Evolutionary conservation across 78 protist species (phyloP).

Genomic region (Trichosphaerium sp.): DNA sequence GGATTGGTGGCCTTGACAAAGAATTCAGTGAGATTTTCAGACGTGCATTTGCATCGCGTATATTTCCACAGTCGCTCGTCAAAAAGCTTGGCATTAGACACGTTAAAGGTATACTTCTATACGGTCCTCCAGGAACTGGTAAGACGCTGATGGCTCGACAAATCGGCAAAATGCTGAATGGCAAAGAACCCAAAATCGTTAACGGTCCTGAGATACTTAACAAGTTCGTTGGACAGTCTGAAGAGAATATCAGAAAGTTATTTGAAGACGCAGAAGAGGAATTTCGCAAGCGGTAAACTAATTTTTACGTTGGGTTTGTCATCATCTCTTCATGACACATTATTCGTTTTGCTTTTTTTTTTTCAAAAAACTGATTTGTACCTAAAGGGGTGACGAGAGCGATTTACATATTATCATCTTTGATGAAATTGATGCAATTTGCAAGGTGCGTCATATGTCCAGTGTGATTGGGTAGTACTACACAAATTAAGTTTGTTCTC

Average conservation of each 20-base stretch:
- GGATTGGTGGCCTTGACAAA: slow-evolving; percentile 91
- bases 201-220: slow-evolving; percentile 72
- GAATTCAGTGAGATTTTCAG: slow-evolving; percentile 90
- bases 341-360: background rate
- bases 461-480: too few species aligned
- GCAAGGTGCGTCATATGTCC: slow-evolving; percentile 77
- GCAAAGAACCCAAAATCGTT: slow-evolving; percentile 84
- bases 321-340: background rate
- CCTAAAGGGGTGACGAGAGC: slow-evolving; percentile 74
- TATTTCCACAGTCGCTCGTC: slow-evolving; percentile 79
- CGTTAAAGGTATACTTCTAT: slow-evolving; percentile 87
- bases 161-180: slow-evolving; percentile 96
- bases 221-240: slow-evolving; percentile 94
- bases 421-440: slow-evolving; percentile 97
- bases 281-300: too few species aligned
- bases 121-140: slow-evolving; percentile 99
- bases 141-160: slow-evolving; percentile 98
- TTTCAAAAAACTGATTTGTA: slow-evolving; percentile 50
- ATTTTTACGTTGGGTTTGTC: background rate
- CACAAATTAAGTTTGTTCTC: background rate
- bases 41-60: slow-evolving; percentile 95
- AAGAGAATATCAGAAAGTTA: slow-evolving; percentile 90
- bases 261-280: slow-evolving; percentile 82
- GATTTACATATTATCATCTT: slow-evolving; percentile 95
- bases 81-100: slow-evolving; percentile 84